Conservation (phyloP, 345 rosid species). For the Citrus hindsii region DNA sequence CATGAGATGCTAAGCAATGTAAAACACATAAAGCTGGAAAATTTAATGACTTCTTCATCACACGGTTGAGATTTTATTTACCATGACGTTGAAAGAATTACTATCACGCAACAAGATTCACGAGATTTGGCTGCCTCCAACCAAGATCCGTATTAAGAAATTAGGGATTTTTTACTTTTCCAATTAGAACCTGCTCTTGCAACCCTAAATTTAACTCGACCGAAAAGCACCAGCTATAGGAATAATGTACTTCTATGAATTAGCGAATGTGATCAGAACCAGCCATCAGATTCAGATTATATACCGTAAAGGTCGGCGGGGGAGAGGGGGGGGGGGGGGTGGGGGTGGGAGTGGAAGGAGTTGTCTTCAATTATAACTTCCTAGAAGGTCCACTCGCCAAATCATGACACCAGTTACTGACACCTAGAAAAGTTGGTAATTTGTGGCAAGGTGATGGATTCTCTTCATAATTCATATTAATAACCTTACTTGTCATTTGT, state of each 20-base stretch:
- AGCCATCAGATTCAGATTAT: background rate
- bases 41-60: background rate
- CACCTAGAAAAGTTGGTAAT: constrained; percentile 1
- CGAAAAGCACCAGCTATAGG: background rate
- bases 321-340: too few relatives aligned
- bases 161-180: background rate
- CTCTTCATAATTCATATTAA: background rate
- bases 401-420: background rate
- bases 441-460: background rate
- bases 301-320: background rate
- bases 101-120: background rate
- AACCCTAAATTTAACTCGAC: background rate
- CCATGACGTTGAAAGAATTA: constrained; percentile 4
- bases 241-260: background rate
- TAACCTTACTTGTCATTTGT: background rate
- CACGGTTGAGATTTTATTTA: background rate
- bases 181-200: background rate
- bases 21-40: constrained; percentile 4
- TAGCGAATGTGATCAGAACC: background rate
- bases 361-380: background rate
- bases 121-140: background rate
- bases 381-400: background rate
- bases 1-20: background rate
- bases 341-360: background rate
- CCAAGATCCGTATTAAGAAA: background rate